These are phyloP conservation scores for Rhynchospora tenuis DNA, from an alignment of 176 grass and related monocot species.

Conservation along the genomic window DNA sequence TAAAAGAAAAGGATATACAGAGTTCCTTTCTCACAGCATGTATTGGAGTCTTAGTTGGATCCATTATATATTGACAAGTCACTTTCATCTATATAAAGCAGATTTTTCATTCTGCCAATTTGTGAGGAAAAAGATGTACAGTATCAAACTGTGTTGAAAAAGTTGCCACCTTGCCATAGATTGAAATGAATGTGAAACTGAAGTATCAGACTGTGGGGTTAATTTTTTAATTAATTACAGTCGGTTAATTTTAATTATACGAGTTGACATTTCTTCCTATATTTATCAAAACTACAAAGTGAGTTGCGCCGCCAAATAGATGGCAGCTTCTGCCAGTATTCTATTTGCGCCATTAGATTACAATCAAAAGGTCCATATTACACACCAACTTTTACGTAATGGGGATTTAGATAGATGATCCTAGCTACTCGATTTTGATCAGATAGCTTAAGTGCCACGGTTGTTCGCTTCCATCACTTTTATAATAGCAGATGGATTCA, in stretches of 20 bases:
- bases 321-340: no score
- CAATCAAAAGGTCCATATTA: slow-evolving; percentile 1
- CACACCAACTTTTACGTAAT: background rate
- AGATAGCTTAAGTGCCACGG: background rate
- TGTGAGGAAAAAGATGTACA: background rate
- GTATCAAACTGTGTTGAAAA: background rate
- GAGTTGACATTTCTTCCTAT: background rate
- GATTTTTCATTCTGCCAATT: slow-evolving; percentile 11
- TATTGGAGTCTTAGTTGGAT: slow-evolving; percentile 65
- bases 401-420: background rate
- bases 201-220: background rate
- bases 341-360: no score
- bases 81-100: slow-evolving; percentile 27
- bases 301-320: no score
- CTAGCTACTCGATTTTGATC: background rate
- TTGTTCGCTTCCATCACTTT: background rate
- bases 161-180: background rate
- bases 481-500: slow-evolving; percentile 1
- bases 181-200: background rate
- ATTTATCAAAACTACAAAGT: no score
- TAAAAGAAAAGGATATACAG: background rate
- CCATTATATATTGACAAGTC: slow-evolving; percentile 31
- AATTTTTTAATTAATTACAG: background rate
- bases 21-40: slow-evolving; percentile 37
- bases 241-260: background rate